Evolutionary conservation across 2,329 filamentous ascomycete genomes (phyloP), one percentile per base, ranked within the genome.

Genomic region (Talaromyces marneffei): DNA sequence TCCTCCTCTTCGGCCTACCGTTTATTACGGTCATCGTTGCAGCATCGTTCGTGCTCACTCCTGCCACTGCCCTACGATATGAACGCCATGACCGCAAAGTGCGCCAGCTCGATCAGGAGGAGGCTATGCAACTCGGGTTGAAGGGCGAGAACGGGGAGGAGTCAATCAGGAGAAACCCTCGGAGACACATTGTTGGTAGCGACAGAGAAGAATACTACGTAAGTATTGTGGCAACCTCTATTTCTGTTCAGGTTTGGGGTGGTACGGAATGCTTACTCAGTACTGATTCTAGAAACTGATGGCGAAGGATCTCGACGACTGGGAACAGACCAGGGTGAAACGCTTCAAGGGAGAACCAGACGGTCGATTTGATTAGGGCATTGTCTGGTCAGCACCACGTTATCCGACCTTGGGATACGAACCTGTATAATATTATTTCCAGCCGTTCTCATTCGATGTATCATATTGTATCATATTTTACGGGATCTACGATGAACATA

Each of bases 281-380:
- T 40, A n/a, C 52, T 42, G n/a, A n/a, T 33, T 37, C 29, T 75
- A 94, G 90, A 85, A 87, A 77, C 80, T 90, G 40, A 89, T 91
- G 67, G 90, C 90, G 33, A 96, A 95, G 75, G 94, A 97, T 72
- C 78, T 97, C 64, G 93, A 99, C 70, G 85, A 91, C 71, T 99
- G 94, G 94, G 93, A 97, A 74, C 94, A 97, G 78, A 95, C 94
- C 77, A 86, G 95, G 58, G 92, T 97, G 10, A 87, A 96, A 79
- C 83, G 94, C 72, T 82, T 97, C 63, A 87, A 90, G 20, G 94
- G 94, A 66, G 95, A 99, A 76, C 89, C 85, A 63, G 93, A 99
- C 74, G 93, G 93, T 35, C 84, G 90, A 56, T 74, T 96, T 29
- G 52, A 55, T 12, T 55, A 44, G 35, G 27, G 12, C n/a, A 10